Evolutionary conservation across 2,329 filamentous ascomycete species (phyloP).

Genomic region (Neonectria ditissima): DNA sequence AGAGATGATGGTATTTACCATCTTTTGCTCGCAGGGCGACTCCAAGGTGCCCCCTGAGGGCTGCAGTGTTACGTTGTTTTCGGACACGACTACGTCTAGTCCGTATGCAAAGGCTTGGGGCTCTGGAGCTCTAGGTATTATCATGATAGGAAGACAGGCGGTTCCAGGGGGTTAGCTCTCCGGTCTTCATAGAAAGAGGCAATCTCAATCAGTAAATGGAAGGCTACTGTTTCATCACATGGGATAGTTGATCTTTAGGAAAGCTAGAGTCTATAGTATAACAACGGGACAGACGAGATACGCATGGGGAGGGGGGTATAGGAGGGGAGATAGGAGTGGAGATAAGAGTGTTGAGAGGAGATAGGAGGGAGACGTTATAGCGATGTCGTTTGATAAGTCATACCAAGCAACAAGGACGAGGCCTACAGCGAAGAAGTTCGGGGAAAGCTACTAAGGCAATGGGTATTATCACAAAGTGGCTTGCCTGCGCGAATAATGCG

Average conservation of each 20-base stretch:
- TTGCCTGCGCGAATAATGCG: no score
- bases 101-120: not conserved
- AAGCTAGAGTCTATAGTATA: not conserved
- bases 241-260: not conserved
- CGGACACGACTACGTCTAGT: not conserved
- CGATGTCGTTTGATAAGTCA: not conserved
- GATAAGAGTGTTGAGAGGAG: not conserved
- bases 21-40: not conserved
- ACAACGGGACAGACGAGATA: constrained; percentile 8
- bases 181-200: not conserved
- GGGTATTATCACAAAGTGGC: no score
- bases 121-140: not conserved
- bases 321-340: constrained; percentile 1
- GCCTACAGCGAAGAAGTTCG: no score
- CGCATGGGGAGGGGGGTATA: not conserved
- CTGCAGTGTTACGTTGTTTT: not conserved
- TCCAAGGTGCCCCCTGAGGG: not conserved
- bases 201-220: not conserved
- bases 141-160: not conserved
- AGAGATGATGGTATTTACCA: constrained; percentile 19
- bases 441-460: no score
- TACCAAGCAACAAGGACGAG: no score
- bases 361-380: not conserved
- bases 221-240: not conserved
- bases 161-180: no score